A percentile compares a stretch with the other conserved stretches of the same genome.
These are phyloP conservation scores for Alternaria metachromatica DNA, from an alignment of 2,329 filamentous ascomycete genomes.

Conservation along the genomic window DNA sequence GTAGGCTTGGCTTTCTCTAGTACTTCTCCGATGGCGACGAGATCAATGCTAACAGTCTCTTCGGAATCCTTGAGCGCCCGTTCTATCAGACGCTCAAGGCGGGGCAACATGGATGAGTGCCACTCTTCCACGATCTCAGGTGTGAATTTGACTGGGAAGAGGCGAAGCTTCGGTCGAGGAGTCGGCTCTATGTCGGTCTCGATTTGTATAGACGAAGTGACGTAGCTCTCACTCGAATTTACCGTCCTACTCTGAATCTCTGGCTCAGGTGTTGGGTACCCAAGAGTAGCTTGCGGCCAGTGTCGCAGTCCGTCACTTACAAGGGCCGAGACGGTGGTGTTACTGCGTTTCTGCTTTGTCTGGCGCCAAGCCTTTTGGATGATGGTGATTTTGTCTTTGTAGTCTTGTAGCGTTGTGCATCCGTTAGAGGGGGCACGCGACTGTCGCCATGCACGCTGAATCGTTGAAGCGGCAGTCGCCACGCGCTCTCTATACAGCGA, in stretches of 20 bases:
- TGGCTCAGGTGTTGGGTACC: constrained; percentile 44
- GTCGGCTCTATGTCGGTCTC: constrained; percentile 37
- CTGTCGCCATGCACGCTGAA: constrained; percentile 47
- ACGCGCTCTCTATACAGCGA: constrained; percentile 36
- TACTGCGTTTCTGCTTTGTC: constrained; percentile 36
- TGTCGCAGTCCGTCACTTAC: constrained; percentile 40
- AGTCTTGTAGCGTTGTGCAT: constrained; percentile 42
- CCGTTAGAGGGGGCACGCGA: constrained; percentile 15
- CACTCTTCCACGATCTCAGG: constrained; percentile 72
- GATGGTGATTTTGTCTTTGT: constrained; percentile 48
- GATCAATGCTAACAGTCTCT: constrained; percentile 79
- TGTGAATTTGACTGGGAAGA: constrained; percentile 60
- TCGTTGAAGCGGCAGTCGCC: constrained; percentile 40
- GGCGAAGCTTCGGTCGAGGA: constrained; percentile 43
- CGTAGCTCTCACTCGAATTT: constrained; percentile 26
- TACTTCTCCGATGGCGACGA: constrained; percentile 75
- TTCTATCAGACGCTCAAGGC: constrained; percentile 73
- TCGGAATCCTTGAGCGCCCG: constrained; percentile 75
- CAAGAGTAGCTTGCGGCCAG: constrained; percentile 43
- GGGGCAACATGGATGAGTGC: constrained; percentile 74
- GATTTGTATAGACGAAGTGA: constrained; percentile 45
- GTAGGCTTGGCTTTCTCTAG: constrained; percentile 72
- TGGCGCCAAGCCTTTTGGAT: constrained; percentile 50
- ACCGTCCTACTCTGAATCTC: constrained; percentile 30
- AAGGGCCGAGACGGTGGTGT: constrained; percentile 41